Evolutionary conservation across 2,329 filamentous ascomycete genomes (phyloP).

Genomic region (Dactylellina haptotyla): DNA sequence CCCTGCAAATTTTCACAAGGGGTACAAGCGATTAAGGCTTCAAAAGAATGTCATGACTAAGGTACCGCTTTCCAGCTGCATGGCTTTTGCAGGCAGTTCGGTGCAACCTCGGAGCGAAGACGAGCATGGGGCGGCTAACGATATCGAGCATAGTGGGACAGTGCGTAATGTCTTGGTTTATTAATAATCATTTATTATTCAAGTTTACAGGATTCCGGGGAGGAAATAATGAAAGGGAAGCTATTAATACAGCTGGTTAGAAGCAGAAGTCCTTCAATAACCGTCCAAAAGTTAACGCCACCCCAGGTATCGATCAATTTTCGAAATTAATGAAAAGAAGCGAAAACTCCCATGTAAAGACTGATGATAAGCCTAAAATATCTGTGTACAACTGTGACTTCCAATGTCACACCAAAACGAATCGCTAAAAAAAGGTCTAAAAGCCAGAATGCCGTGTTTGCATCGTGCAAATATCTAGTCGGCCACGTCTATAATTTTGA

Average conservation of each 20-base stretch:
- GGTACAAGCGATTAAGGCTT: too few relatives aligned
- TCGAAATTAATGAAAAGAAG: background rate
- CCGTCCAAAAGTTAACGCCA: constrained; percentile 1
- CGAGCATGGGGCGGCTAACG: constrained; percentile 1
- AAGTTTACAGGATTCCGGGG: background rate
- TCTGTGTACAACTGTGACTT: background rate
- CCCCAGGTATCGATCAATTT: background rate
- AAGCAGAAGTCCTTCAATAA: background rate
- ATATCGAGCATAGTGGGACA: background rate
- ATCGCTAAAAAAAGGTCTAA: background rate
- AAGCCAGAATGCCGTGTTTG: too few relatives aligned
- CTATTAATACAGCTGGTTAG: background rate
- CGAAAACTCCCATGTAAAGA: constrained; percentile 21
- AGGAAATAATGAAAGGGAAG: background rate
- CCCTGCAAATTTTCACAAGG: too few relatives aligned
- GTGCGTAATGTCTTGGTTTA: background rate
- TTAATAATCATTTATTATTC: too few relatives aligned
- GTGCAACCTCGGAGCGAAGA: constrained; percentile 8
- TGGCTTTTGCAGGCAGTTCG: background rate
- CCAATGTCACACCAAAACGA: background rate
- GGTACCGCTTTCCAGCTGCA: background rate
- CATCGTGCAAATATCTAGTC: too few relatives aligned
- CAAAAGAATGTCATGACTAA: too few relatives aligned
- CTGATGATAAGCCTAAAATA: background rate
- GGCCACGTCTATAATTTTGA: constrained; percentile 43